Evolutionary conservation across 805 yeast genomes (phyloP).

Genomic region (Yarrowia porcina): DNA sequence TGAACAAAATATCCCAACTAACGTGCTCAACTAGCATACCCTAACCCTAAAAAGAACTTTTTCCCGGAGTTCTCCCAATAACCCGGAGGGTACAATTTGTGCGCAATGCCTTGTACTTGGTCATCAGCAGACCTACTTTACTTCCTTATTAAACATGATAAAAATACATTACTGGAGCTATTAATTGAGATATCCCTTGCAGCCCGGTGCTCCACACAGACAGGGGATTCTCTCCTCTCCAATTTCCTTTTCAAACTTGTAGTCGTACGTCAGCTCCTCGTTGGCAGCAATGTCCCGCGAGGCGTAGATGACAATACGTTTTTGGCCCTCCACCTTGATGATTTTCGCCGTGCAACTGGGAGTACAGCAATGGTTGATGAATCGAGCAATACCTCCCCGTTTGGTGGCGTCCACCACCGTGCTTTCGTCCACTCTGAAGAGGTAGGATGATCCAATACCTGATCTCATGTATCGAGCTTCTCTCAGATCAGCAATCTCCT

Average conservation of each 20-base stretch:
- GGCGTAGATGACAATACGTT: slow-evolving; percentile 93
- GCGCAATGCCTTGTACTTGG: too few relatives aligned
- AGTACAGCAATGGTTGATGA: slow-evolving; percentile 94
- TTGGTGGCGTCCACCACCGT: slow-evolving; percentile 97
- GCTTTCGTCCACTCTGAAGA: slow-evolving; percentile 88
- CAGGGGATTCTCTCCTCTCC: slow-evolving; percentile 88
- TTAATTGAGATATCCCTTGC: slow-evolving; percentile 85
- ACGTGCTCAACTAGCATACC: too few relatives aligned
- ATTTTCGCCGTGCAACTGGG: slow-evolving; percentile 98
- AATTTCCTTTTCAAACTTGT: slow-evolving; percentile 88
- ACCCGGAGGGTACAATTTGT: too few relatives aligned
- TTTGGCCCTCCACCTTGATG: slow-evolving; percentile 89
- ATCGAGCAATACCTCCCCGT: slow-evolving; percentile 89
- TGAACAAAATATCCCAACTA: too few relatives aligned
- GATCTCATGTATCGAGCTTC: slow-evolving; percentile 80
- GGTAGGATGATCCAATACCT: slow-evolving; percentile 93
- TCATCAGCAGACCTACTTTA: too few relatives aligned
- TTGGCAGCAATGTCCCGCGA: slow-evolving; percentile 77
- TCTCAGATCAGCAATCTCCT: slow-evolving; percentile 89
- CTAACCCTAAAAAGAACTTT: too few relatives aligned
- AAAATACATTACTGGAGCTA: slow-evolving; percentile 12
- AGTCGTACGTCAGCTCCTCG: slow-evolving; percentile 87
- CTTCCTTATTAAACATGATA: background rate
- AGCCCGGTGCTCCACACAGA: slow-evolving; percentile 90
- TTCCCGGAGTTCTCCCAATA: too few relatives aligned